Base-by-base conservation (phyloP, 2,329 filamentous ascomycete species). In the Cercospora brassicicola region DNA sequence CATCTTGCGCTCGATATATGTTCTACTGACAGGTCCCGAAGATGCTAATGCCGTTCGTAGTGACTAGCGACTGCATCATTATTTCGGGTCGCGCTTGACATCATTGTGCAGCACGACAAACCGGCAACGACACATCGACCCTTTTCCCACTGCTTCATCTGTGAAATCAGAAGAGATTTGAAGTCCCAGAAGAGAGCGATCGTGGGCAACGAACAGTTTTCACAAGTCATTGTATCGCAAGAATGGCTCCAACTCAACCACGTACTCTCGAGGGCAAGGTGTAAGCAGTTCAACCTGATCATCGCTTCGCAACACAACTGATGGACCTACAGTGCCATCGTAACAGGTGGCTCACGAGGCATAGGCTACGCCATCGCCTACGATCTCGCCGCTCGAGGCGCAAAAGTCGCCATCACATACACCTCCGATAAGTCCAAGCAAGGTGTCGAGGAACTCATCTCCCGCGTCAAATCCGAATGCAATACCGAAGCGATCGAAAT, bases 281-380 rank as follows among this genome's bases (percentile, higher is more conserved):
- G 72, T 72, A 61, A 51, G 67, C n/a, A 42, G 23, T 10, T 39
- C 26, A n/a, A 11, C 30, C 15, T 2, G 1, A 33, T 48, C 7
- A 30, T n/a, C 28, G 28, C 11, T 42, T 30, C 18, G 28, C 39
- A 26, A 18, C 2, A 10, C n/a, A 8, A 66, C 76, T 72, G 64
- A 79, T 28, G 20, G 20, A 23, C 20, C 20, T 42, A 76, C 64
- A 76, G 80, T 0, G 83, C 83, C 39, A 83, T 86, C 51, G 80
- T 86, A 0, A 86, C 83, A 1, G 84, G 84, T 8, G 81, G 80
- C 13, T 83, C 82, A n/a, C 77, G 84, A 67, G 83, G 84, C 5
- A 84, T 87, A 8, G 84, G 85, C 26, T 79, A 79, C 33, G 81
- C 78, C 57, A 80, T 86, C 51, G 84, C 83, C 20, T 75, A 82